These are phyloP conservation scores for Omphalotus olearius DNA, from an alignment of 1,284 basidiomycete genomes.

Conservation along the genomic window DNA sequence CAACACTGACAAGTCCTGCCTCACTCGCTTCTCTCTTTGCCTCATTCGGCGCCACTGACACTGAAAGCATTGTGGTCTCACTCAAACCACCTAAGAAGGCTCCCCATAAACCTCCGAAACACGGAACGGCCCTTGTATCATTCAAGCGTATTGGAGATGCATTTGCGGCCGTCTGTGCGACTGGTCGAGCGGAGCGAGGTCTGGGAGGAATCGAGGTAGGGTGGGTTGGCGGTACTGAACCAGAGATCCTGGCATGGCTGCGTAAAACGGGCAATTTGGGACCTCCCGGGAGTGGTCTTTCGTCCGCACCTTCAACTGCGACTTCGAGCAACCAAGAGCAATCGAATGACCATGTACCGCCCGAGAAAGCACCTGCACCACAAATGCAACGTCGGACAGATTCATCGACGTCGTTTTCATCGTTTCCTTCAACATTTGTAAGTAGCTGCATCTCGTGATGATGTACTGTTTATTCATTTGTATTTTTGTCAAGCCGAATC, in stretches of 20 bases:
- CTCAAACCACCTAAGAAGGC: constrained; percentile 57
- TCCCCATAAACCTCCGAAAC: constrained; percentile 50
- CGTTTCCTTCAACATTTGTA: constrained; percentile 60
- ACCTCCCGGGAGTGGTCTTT: constrained; percentile 17
- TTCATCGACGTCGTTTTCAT: constrained; percentile 34
- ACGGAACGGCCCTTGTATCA: constrained; percentile 65
- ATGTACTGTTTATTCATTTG: neutral
- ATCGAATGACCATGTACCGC: constrained; percentile 4
- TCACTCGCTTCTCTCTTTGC: constrained; percentile 49
- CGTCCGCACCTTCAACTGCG: constrained; percentile 8
- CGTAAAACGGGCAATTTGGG: constrained; percentile 65
- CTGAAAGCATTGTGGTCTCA: constrained; percentile 59
- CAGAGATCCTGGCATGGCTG: constrained; percentile 71
- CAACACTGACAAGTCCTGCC: constrained; percentile 46
- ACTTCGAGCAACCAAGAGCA: constrained; percentile 5
- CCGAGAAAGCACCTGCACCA: constrained; percentile 23
- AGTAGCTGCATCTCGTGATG: constrained; percentile 22
- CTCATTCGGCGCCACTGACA: constrained; percentile 60
- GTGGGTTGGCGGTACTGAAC: constrained; percentile 72
- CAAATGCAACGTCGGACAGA: constrained; percentile 25
- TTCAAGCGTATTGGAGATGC: constrained; percentile 72
- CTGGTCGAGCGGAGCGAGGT: constrained; percentile 43
- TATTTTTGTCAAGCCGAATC: constrained; percentile 12
- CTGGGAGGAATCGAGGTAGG: constrained; percentile 56
- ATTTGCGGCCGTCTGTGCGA: constrained; percentile 66